Conservation (phyloP, 495 filamentous ascomycete species). For the Annulohypoxylon moriforme region DNA sequence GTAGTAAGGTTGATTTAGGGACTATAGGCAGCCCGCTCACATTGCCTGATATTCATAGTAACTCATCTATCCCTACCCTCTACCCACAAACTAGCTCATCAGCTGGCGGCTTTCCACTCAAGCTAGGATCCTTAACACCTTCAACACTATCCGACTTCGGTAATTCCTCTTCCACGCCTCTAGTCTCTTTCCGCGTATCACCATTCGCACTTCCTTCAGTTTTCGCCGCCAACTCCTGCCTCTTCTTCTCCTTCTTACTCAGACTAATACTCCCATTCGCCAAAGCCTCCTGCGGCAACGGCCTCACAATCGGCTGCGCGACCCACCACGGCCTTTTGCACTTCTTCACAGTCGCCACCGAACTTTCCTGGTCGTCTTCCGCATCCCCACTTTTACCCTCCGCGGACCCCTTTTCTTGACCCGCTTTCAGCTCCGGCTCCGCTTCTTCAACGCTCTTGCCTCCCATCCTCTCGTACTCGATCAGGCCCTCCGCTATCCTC, state of each 20-base stretch:
- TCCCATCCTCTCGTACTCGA: conserved; percentile 70
- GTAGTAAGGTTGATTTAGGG: neutral
- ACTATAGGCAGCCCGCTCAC: neutral
- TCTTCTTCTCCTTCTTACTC: conserved; percentile 65
- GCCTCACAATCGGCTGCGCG: conserved; percentile 89
- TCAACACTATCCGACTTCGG: conserved; percentile 42
- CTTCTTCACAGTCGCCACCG: conserved; percentile 71
- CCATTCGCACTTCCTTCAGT: conserved; percentile 8
- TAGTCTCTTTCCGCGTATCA: neutral
- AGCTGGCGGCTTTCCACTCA: conserved; percentile 24
- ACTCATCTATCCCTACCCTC: conserved; percentile 32
- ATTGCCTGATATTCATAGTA: conserved; percentile 1
- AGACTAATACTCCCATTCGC: conserved; percentile 79
- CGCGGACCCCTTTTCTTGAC: conserved; percentile 44
- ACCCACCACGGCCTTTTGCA: conserved; percentile 91
- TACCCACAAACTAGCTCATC: conserved; percentile 49
- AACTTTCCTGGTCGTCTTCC: conserved; percentile 62
- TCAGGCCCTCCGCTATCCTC: conserved; percentile 75
- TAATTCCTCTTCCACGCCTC: conserved; percentile 42
- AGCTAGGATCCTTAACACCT: conserved; percentile 47
- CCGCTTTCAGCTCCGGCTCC: conserved; percentile 48
- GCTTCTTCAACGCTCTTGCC: conserved; percentile 67
- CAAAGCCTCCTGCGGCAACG: conserved; percentile 87
- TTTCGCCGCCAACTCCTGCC: conserved; percentile 42
- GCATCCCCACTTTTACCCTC: conserved; percentile 34